Evolutionary conservation across 345 rosid genomes (phyloP).

Genomic region (Rhodamnia rubescens): DNA sequence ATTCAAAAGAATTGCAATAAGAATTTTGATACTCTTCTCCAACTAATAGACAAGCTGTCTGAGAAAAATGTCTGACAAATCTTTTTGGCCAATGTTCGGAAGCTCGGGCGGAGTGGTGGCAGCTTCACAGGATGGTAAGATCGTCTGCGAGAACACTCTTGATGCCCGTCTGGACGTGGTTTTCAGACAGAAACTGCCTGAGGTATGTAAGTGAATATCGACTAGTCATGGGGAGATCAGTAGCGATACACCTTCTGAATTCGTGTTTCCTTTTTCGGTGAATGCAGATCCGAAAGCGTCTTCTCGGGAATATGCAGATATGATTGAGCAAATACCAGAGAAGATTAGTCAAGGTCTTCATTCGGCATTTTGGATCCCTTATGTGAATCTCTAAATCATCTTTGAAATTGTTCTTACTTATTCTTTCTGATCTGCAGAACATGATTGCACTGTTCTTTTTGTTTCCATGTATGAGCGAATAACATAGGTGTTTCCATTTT

Average conservation of each 20-base stretch:
- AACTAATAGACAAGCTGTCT: background rate
- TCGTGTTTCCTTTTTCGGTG: background rate
- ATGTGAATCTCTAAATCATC: background rate
- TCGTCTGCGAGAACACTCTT: constrained; percentile 76
- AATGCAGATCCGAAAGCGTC: constrained; percentile 51
- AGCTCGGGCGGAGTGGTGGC: constrained; percentile 91
- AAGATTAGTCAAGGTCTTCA: background rate
- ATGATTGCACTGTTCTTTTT: background rate
- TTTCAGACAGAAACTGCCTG: constrained; percentile 63
- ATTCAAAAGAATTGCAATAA: background rate
- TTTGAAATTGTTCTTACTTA: background rate
- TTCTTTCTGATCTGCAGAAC: background rate
- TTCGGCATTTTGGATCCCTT: background rate
- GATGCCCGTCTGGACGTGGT: constrained; percentile 67
- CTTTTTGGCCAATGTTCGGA: background rate
- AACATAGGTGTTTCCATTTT: background rate
- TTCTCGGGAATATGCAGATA: constrained; percentile 25
- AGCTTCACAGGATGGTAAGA: constrained; percentile 84
- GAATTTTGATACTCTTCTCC: background rate
- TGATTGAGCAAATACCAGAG: background rate
- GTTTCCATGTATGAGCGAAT: background rate
- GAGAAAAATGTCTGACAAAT: background rate
- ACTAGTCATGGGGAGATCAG: background rate
- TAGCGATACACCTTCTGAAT: background rate
- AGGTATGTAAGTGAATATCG: constrained; percentile 14